phyloP scores from a whole-genome alignment of 352 stramenopile genomes.

The Phytophthora pluvialis region DNA sequence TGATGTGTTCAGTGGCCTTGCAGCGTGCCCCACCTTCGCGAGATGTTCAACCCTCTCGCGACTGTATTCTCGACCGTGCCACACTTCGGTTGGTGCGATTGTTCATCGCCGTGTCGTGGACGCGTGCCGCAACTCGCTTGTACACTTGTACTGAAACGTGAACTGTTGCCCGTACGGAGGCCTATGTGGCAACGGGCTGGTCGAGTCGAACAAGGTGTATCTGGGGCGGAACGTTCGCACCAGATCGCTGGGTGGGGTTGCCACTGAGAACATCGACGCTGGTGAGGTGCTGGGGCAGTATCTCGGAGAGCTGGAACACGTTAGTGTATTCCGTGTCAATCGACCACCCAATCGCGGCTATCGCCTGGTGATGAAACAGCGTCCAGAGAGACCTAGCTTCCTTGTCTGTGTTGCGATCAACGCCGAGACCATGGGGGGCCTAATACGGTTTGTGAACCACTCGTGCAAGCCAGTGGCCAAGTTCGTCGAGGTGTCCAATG shows the following conservation, averaged over 20 bases:
- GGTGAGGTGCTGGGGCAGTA: constrained; percentile 9
- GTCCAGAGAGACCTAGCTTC: neutral
- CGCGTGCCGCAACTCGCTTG: neutral
- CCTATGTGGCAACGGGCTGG: constrained; percentile 13
- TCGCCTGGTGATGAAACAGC: neutral
- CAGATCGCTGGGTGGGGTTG: too few relatives aligned
- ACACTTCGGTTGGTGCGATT: constrained; percentile 11
- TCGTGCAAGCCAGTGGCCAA: constrained; percentile 1
- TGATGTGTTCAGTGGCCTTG: neutral
- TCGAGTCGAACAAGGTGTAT: neutral
- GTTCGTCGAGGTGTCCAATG: constrained; percentile 15
- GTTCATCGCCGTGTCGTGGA: neutral
- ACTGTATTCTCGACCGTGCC: constrained; percentile 1
- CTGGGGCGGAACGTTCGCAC: too few relatives aligned
- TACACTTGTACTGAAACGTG: constrained; percentile 12
- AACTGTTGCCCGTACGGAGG: constrained; percentile 15
- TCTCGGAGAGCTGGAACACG: constrained; percentile 10
- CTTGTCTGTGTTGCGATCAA: constrained; percentile 3
- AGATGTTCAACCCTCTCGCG: constrained; percentile 10
- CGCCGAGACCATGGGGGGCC: neutral
- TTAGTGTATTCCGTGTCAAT: neutral
- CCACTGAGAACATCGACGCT: too few relatives aligned
- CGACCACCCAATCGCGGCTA: neutral
- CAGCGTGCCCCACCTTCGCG: neutral
- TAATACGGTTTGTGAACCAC: constrained; percentile 15